Base-by-base conservation (phyloP, 23 red algal species). In the Gracilaria vermiculophylla region DNA sequence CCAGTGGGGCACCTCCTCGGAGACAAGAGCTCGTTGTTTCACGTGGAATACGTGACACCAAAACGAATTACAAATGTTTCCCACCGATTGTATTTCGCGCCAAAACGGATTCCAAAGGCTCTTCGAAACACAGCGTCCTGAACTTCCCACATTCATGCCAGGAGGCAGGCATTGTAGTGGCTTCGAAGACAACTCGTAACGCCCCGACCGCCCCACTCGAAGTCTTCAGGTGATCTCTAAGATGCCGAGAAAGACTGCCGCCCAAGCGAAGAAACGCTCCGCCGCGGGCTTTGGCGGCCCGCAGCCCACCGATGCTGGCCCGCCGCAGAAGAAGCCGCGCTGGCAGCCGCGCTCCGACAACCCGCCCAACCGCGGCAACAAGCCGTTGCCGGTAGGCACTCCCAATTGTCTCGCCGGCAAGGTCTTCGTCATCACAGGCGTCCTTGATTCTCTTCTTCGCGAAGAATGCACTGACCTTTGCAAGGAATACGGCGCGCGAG, bases 341-440 rank as follows among this genome's bases (percentile, higher is more conserved):
- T 88, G 84, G 84, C 40, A 76, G 21, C 84, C 84, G 9, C 66
- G 84, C 6, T 31, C 42, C 5, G 84, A 88, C 56, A 52, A 76
- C 39, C 94, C 94, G 16, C 94, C 94, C 40, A 85, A 86, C 33
- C 56, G 52, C 41, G 94, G 94, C 36, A 83, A 80, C 34, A 96
- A 92, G 74, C 60, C 79, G 9, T 58, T 87, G 57, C 96, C 96
- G 9, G 62, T 79, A 11, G 96, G 96, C 12, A 64, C 78, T 49
- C 85, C 86, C n/a, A 78, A 91, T 55, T 94, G 96, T 80, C 78
- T 98, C 19, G 16, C 82, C 13, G 96, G 96, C 5, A 66, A 92
- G 36, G 85, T 89, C 23, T 98, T 98, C 54, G 89, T 89, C 51
- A 92, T 98, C 23, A 92, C 96, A 17, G 96, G 96, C 51, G 92